Conservation (phyloP, 2,329 filamentous ascomycete species). For the Clarireedia hainanense region DNA sequence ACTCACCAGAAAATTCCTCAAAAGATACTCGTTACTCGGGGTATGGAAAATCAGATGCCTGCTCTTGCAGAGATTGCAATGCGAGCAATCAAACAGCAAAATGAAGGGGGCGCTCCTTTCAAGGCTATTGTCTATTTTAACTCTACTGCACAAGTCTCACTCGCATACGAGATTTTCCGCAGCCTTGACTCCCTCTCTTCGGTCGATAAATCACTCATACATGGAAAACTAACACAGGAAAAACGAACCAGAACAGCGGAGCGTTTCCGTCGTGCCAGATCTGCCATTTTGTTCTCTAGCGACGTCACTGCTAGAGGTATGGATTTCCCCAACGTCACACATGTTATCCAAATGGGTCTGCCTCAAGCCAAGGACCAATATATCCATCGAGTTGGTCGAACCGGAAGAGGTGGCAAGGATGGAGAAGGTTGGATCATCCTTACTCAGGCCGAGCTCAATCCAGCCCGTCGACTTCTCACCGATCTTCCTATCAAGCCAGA, state of each 20-base stretch:
- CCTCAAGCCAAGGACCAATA: conserved; percentile 62
- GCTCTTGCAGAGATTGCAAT: conserved; percentile 48
- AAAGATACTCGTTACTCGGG: conserved; percentile 55
- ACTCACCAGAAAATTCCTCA: conserved; percentile 85
- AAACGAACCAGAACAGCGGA: conserved; percentile 64
- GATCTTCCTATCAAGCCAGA: conserved; percentile 26
- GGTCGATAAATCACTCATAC: conserved; percentile 46
- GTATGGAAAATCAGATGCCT: conserved; percentile 73
- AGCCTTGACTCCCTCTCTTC: conserved; percentile 24
- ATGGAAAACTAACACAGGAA: conserved; percentile 67
- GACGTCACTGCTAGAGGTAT: conserved; percentile 78
- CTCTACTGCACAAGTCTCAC: conserved; percentile 63
- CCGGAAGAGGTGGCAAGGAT: conserved; percentile 64
- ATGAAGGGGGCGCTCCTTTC: conserved; percentile 42
- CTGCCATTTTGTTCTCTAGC: conserved; percentile 65
- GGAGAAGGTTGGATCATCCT: conserved; percentile 49
- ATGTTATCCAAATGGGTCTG: conserved; percentile 65
- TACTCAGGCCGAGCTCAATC: conserved; percentile 14
- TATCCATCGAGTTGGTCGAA: conserved; percentile 70
- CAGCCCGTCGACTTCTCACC: conserved; percentile 19
- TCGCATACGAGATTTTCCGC: conserved; percentile 50
- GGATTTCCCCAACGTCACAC: conserved; percentile 74
- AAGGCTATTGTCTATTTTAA: conserved; percentile 93
- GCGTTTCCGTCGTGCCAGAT: conserved; percentile 54
- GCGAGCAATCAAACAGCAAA: conserved; percentile 30